Conservation (phyloP, 1,284 basidiomycete genomes). For the Wolfiporia cocos region DNA sequence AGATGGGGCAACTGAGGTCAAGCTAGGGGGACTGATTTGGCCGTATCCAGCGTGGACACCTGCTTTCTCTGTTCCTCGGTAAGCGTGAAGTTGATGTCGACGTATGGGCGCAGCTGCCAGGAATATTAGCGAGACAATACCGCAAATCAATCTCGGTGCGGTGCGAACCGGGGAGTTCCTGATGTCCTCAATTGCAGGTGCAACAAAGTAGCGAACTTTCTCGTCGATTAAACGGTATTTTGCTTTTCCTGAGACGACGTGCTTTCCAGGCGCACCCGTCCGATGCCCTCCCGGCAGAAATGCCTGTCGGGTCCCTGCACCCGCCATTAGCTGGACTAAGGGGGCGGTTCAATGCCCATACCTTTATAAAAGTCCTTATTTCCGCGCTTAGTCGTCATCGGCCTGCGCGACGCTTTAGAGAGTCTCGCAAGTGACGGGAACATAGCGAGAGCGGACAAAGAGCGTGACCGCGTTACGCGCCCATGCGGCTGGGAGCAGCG, state of each 20-base stretch:
- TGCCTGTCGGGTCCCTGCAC: conserved; percentile 81
- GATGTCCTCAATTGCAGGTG: conserved; percentile 67
- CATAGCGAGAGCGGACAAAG: conserved; percentile 34
- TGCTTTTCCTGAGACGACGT: conserved; percentile 67
- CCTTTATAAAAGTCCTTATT: conserved; percentile 97
- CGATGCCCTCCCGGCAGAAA: conserved; percentile 78
- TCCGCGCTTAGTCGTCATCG: conserved; percentile 77
- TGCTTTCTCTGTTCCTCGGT: conserved; percentile 15
- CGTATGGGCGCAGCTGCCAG: conserved; percentile 30
- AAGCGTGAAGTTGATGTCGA: conserved; percentile 22
- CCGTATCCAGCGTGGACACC: background rate
- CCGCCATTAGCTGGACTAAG: background rate
- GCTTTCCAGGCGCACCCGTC: conserved; percentile 82
- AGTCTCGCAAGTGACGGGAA: conserved; percentile 58
- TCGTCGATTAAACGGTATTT: conserved; percentile 79
- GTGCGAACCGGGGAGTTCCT: conserved; percentile 52
- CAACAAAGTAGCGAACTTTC: conserved; percentile 79
- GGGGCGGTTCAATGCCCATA: conserved; percentile 27
- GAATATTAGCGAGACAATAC: background rate
- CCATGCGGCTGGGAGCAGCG: background rate
- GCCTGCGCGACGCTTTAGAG: conserved; percentile 75
- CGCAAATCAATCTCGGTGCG: background rate
- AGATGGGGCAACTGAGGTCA: background rate
- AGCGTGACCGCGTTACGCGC: background rate
- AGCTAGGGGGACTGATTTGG: background rate